These are phyloP conservation scores for Geotrichum aggregatum DNA, from an alignment of 1,139 yeast genomes.

Conservation along the genomic window DNA sequence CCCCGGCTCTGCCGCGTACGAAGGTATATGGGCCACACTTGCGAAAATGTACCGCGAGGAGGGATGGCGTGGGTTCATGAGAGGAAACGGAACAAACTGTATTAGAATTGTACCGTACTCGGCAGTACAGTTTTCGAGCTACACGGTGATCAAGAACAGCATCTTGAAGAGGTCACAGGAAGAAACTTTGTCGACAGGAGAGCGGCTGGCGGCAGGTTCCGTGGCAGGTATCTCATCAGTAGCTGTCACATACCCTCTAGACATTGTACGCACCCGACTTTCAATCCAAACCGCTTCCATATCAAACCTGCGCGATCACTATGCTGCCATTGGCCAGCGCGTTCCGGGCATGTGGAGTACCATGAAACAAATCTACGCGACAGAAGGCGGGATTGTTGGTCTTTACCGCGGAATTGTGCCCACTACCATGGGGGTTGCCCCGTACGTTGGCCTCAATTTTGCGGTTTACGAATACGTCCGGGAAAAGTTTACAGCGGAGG, in stretches of 20 bases:
- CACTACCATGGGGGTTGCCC: conserved; percentile 90
- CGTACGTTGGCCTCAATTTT: conserved; percentile 90
- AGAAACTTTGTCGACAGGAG: conserved; percentile 43
- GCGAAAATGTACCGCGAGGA: conserved; percentile 80
- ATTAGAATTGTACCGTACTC: conserved; percentile 86
- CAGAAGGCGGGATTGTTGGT: conserved; percentile 79
- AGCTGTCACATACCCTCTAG: conserved; percentile 83
- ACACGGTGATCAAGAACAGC: conserved; percentile 60
- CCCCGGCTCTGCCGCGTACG: conserved; percentile 54
- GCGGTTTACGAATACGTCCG: conserved; percentile 81
- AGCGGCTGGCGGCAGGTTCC: conserved; percentile 73
- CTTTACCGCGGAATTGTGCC: conserved; percentile 84
- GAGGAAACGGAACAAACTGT: conserved; percentile 90
- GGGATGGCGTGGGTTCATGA: conserved; percentile 79
- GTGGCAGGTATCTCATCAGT: conserved; percentile 80
- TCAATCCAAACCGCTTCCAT: conserved; percentile 85
- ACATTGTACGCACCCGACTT: conserved; percentile 81
- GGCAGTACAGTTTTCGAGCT: conserved; percentile 89
- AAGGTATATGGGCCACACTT: conserved; percentile 74
- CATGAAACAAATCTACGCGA: conserved; percentile 54
- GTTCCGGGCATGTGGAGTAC: conserved; percentile 69
- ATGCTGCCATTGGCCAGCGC: conserved; percentile 30
- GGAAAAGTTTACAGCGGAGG: conserved; percentile 44
- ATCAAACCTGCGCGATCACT: conserved; percentile 48
- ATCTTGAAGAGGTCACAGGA: conserved; percentile 1